Evolutionary conservation across 441 rosid species (phyloP), one percentile per base, ranked within the genome.

Genomic region (Aleurites moluccanus): DNA sequence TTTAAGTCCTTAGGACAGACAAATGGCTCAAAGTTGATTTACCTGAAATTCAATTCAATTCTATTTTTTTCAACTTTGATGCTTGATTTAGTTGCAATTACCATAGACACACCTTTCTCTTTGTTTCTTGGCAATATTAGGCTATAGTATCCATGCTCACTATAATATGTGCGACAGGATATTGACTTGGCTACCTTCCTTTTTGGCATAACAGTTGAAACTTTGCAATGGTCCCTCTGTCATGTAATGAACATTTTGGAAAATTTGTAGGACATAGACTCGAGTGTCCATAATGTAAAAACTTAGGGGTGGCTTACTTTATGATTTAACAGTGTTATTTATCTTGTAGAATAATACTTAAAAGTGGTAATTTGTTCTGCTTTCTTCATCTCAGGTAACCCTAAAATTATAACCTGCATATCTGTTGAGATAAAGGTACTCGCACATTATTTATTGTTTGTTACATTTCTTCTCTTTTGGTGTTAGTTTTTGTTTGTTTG

Each of bases 391-490:
- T 66, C 89, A 95, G 99, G 91, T 81, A 59, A 42, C 74, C 70
- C 65, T 78, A 82, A 79, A 50, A 79, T 73, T 74, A 89, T 80
- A 67, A 78, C 86, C 61, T 91, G 98, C 87, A 80, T 95, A 77
- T 84, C 97, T 65, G 88, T 95, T 82, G 99, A 93, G 79, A 91
- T 95, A 75, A 95, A 95, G 99, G 98, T 91, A 80, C 62, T 10
- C 1, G 14, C 15, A 18, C 57, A 61, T 6, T 3, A 20, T 59
- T 28, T 38, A 11, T 52, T 42, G 6, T 33, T 16, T 63, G 59
- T 42, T 35, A 20, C 7, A 6, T 64, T 69, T 35, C 10, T 55
- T 50, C 50, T 28, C 21, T 38, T 47, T 6, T 45, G 9, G 15
- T 64, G 42, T 52, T 67, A 28, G 45, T 67, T 35, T 63, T n/a